Evolutionary conservation across 2,329 filamentous ascomycete genomes (phyloP).

Genomic region (Beauveria caledonica): DNA sequence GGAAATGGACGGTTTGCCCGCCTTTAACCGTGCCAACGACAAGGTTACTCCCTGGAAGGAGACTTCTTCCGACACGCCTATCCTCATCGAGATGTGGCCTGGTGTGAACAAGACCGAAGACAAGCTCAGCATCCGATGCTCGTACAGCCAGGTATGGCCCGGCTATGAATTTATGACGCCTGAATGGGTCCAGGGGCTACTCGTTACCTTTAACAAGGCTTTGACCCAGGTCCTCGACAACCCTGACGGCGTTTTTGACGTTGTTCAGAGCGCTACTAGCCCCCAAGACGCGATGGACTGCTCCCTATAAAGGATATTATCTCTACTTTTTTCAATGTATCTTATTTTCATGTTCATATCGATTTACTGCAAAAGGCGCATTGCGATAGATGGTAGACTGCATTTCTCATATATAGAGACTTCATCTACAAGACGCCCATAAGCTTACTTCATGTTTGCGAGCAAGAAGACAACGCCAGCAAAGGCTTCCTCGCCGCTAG

Average conservation of each 20-base stretch:
- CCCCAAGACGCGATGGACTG: constrained; percentile 1
- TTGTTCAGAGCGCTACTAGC: background rate
- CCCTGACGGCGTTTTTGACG: constrained; percentile 8
- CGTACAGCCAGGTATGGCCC: constrained; percentile 9
- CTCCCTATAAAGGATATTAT: background rate
- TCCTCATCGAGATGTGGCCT: constrained; percentile 10
- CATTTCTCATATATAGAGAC: background rate
- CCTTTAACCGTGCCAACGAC: constrained; percentile 9
- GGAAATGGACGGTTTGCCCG: constrained; percentile 8
- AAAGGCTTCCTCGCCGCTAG: constrained; percentile 35
- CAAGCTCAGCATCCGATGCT: constrained; percentile 8
- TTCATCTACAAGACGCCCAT: background rate
- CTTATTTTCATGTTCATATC: background rate
- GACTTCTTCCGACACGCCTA: constrained; percentile 3
- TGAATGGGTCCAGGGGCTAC: constrained; percentile 9
- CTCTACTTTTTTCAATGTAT: background rate
- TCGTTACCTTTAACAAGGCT: constrained; percentile 10
- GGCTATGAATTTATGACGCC: constrained; percentile 12
- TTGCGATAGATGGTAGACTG: background rate
- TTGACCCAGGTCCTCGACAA: constrained; percentile 1
- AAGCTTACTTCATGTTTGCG: constrained; percentile 27
- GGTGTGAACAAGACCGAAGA: background rate
- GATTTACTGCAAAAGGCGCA: background rate
- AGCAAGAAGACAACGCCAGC: constrained; percentile 53
- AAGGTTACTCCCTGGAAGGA: constrained; percentile 11